Evolutionary conservation across 176 grass and related monocot species (phyloP), one percentile per base, ranked within the genome.

Genomic region (Thinopyrum elongatum): DNA sequence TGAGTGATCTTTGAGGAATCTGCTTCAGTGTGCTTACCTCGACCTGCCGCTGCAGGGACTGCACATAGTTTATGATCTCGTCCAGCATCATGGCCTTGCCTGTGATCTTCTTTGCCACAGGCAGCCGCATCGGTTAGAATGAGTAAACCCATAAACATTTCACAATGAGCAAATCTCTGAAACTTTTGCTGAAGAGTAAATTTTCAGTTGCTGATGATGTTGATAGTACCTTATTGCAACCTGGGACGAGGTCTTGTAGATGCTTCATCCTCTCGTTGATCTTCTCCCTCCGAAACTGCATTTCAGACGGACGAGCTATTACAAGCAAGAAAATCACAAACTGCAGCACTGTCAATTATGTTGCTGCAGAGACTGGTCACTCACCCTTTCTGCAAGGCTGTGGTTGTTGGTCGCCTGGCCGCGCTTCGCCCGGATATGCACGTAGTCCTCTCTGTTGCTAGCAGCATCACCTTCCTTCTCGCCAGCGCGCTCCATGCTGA

Each of bases 51-150:
- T 98, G 95, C 69, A 98, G 82, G 26, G 95, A 98, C 77, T 98
- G 95, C 79, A 98, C 95, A 38, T 98, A 98, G 84, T 98, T 98
- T 87, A 98, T 98, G 62, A 98, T 98, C 86, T 98, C 95, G 92
- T 98, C 95, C 81, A 98, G 95, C 93, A 98, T 98, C 93, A 95
- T 90, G 30, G 95, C 95, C 84, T 98, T 98, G 70, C 95, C 93
- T 77, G 90, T 95, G 35, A 94, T 98, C 95, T 98, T 66, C 70
- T 22, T 87, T 69, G 84, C 13, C 25, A 85, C 27, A 89, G 83
- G 13, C 12, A 28, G 17, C 65, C 44, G 22, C 15, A 57, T 31
- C 19, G 26, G 42, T 62, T 70, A 66, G n/a, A 67, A 29, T 74
- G 68, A 67, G 57, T 60, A 80, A 16, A 28, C 39, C 49, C 15